These are phyloP conservation scores for Phytophthora melonis DNA, from an alignment of 352 stramenopile genomes.

Conservation along the genomic window DNA sequence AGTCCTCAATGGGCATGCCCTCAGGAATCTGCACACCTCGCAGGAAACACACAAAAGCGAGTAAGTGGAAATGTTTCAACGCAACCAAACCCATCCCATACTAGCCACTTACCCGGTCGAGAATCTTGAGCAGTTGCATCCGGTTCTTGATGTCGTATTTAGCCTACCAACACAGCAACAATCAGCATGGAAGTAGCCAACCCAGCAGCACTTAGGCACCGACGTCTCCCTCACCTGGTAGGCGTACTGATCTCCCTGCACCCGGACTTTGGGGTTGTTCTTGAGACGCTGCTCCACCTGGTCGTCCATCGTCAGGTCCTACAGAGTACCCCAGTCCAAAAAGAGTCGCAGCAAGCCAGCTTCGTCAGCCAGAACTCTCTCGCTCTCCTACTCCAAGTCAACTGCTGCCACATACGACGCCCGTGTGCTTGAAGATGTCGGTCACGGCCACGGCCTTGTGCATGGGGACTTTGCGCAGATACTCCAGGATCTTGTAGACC, in stretches of 20 bases:
- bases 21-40: constrained; percentile 66
- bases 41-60: background rate
- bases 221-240: constrained; percentile 61
- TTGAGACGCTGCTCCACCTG: constrained; percentile 87
- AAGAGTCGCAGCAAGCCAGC: constrained; percentile 1
- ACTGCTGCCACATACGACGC: constrained; percentile 62
- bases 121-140: constrained; percentile 78
- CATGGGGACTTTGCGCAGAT: constrained; percentile 83
- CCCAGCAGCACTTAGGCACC: background rate
- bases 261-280: constrained; percentile 88
- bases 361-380: background rate
- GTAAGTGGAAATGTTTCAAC: background rate
- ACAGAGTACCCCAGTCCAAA: background rate
- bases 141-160: constrained; percentile 92
- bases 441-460: constrained; percentile 74
- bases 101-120: constrained; percentile 64
- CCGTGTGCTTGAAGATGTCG: constrained; percentile 87
- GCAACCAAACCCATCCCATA: constrained; percentile 1
- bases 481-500: constrained; percentile 91
- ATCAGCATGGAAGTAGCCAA: background rate
- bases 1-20: constrained; percentile 83
- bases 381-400: background rate
- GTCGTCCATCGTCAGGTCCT: constrained; percentile 84
- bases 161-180: constrained; percentile 46
- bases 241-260: constrained; percentile 79